Percentiles rank a stretch among this genome's conserved stretches.
phyloP scores from a whole-genome alignment of 768 basidiomycete species.

The Grammothele lineata region DNA sequence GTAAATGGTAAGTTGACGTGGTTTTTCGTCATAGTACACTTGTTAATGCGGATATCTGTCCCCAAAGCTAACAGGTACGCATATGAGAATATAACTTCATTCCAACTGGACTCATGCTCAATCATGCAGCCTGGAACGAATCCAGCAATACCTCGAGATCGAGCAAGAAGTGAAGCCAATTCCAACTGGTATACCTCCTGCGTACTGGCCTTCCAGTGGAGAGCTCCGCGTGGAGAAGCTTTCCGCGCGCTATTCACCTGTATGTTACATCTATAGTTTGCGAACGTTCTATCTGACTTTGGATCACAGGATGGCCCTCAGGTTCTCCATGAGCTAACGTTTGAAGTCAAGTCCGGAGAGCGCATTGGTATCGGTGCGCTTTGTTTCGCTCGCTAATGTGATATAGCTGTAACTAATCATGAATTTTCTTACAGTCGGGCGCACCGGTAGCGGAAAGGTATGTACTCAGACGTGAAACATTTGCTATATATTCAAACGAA shows the following conservation, averaged over 20 bases:
- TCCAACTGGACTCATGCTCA: not conserved
- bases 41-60: no score
- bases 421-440: conserved; percentile 35
- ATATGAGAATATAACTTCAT: not conserved
- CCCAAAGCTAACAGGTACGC: conserved; percentile 7
- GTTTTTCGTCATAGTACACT: no score
- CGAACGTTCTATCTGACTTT: no score
- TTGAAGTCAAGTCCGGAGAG: conserved; percentile 52
- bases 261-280: no score
- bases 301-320: conserved; percentile 53
- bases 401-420: not conserved
- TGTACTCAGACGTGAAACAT: no score
- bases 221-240: conserved; percentile 43
- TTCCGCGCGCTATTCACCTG: conserved; percentile 42
- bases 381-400: not conserved
- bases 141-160: conserved; percentile 48
- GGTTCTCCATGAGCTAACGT: conserved; percentile 49
- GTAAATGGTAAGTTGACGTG: conserved; percentile 24
- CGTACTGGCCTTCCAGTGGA: conserved; percentile 58
- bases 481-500: no score
- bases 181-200: conserved; percentile 43
- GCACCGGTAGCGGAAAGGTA: conserved; percentile 54
- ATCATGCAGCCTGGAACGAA: conserved; percentile 39
- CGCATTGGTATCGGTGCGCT: conserved; percentile 42
- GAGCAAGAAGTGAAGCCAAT: conserved; percentile 45